phyloP scores from a whole-genome alignment of 495 filamentous ascomycete genomes.

The Ramalina intermedia region DNA sequence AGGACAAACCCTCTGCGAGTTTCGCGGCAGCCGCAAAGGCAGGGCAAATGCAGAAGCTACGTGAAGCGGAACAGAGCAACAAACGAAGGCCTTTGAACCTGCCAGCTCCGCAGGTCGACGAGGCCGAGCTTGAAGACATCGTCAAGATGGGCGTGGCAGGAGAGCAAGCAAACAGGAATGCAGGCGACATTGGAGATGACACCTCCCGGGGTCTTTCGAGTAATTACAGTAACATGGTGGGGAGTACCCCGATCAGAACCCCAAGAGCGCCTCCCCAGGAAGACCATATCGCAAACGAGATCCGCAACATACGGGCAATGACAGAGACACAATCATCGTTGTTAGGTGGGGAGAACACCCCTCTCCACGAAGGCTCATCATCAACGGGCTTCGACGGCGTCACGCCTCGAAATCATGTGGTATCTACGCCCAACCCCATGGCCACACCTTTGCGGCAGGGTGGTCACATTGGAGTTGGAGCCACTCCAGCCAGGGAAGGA shows the following conservation, averaged over 20 bases:
- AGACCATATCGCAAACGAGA: conserved; percentile 91
- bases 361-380: conserved; percentile 61
- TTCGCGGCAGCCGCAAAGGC: conserved; percentile 85
- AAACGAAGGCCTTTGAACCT: conserved; percentile 69
- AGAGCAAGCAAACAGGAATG: conserved; percentile 66
- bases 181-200: conserved; percentile 67
- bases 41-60: conserved; percentile 86
- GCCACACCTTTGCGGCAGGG: conserved; percentile 73
- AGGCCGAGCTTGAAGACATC: conserved; percentile 88
- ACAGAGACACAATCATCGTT: conserved; percentile 94
- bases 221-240: conserved; percentile 68
- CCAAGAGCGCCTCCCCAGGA: conserved; percentile 82
- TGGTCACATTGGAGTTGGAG: conserved; percentile 47
- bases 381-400: conserved; percentile 85
- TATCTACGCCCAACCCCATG: conserved; percentile 86
- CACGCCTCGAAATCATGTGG: conserved; percentile 62
- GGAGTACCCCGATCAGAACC: conserved; percentile 77
- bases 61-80: conserved; percentile 92
- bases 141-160: conserved; percentile 97
- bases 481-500: conserved; percentile 50
- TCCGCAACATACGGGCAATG: conserved; percentile 80
- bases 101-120: conserved; percentile 80
- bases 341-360: conserved; percentile 86
- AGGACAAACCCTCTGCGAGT: conserved; percentile 56
- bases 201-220: conserved; percentile 74